Conservation (phyloP, 495 filamentous ascomycete genomes). For the Massariosphaeria phaeospora region DNA sequence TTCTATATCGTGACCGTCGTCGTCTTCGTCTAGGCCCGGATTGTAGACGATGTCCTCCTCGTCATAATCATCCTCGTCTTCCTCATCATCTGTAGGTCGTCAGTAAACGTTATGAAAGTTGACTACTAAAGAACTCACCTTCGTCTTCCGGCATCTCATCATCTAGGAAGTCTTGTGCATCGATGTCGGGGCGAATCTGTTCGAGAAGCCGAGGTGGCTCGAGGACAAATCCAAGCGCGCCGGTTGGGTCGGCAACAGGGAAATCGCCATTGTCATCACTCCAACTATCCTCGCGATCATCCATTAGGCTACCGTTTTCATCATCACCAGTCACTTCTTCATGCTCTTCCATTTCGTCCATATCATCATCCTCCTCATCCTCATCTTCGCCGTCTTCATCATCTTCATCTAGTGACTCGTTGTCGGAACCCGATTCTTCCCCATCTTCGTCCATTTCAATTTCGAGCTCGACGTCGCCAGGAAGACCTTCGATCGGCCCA, state of each 20-base stretch:
- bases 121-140: slow-evolving; percentile 23
- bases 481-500: slow-evolving; percentile 78
- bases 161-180: slow-evolving; percentile 39
- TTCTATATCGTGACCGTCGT: slow-evolving; percentile 46
- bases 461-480: slow-evolving; percentile 71
- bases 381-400: slow-evolving; percentile 56
- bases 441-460: slow-evolving; percentile 64
- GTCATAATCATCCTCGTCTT: slow-evolving; percentile 41
- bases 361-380: slow-evolving; percentile 51
- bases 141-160: slow-evolving; percentile 64
- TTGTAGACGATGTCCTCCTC: slow-evolving; percentile 42
- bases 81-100: slow-evolving; percentile 34
- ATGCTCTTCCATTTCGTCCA: slow-evolving; percentile 44
- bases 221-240: slow-evolving; percentile 25
- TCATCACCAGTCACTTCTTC: slow-evolving; percentile 51
- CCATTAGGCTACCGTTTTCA: slow-evolving; percentile 31
- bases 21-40: slow-evolving; percentile 44
- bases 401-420: slow-evolving; percentile 58
- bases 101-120: background rate
- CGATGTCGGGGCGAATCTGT: slow-evolving; percentile 27
- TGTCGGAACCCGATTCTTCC: slow-evolving; percentile 51
- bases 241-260: background rate
- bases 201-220: slow-evolving; percentile 25
- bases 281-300: slow-evolving; percentile 56
- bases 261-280: slow-evolving; percentile 57